Conservation (phyloP, 208 protist species). For the Perkinsela sp. region DNA sequence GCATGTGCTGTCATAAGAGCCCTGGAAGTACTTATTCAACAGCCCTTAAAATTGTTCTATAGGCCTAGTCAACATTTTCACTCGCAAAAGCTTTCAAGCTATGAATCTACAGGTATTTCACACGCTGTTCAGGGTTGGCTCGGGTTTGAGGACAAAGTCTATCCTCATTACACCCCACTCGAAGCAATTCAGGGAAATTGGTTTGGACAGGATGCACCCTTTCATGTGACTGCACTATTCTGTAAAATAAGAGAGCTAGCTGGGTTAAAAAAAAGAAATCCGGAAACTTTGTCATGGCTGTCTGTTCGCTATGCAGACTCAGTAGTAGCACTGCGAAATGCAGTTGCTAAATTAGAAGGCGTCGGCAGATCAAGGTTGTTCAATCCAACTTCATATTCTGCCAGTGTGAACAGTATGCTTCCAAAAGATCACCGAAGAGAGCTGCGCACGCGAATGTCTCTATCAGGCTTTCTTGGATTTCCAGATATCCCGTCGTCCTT, state of each 20-base stretch:
- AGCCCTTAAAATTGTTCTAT: conserved; percentile 53
- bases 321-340: conserved; percentile 39
- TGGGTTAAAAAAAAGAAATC: conserved; percentile 46
- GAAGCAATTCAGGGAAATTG: conserved; percentile 60
- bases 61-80: conserved; percentile 44
- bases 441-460: conserved; percentile 28
- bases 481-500: no score
- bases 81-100: conserved; percentile 21
- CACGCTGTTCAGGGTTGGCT: conserved; percentile 56
- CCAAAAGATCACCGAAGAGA: conserved; percentile 42
- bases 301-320: conserved; percentile 32
- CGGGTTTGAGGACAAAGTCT: conserved; percentile 40
- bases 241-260: conserved; percentile 62
- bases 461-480: conserved; percentile 33
- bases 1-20: conserved; percentile 29
- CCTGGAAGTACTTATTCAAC: conserved; percentile 24
- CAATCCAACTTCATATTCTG: conserved; percentile 27
- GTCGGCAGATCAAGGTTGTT: conserved; percentile 48
- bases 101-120: conserved; percentile 31
- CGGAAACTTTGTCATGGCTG: conserved; percentile 58
- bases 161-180: conserved; percentile 52
- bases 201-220: conserved; percentile 50
- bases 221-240: conserved; percentile 36
- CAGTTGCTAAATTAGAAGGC: conserved; percentile 38
- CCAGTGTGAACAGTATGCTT: conserved; percentile 44